These are phyloP conservation scores for Aulographum hederae DNA, from an alignment of 2,329 filamentous ascomycete species.

Conservation along the genomic window DNA sequence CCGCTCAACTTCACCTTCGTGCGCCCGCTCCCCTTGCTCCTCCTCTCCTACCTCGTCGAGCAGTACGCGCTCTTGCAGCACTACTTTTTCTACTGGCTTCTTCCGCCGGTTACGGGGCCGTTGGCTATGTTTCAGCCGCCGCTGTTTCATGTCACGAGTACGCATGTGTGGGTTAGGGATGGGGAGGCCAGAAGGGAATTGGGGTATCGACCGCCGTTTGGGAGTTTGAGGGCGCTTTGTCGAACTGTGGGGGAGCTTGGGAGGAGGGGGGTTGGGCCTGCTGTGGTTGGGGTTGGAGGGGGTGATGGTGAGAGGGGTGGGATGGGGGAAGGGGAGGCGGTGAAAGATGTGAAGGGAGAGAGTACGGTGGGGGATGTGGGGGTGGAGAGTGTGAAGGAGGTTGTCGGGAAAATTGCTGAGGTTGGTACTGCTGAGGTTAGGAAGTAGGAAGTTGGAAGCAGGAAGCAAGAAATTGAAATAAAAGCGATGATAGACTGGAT, in stretches of 20 bases:
- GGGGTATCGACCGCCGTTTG: background rate
- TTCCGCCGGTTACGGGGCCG: conserved; percentile 13
- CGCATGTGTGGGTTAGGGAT: conserved; percentile 21
- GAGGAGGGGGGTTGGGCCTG: background rate
- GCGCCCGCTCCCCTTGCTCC: background rate
- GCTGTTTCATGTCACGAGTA: conserved; percentile 11
- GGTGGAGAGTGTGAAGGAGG: too few species aligned
- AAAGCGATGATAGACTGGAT: too few species aligned
- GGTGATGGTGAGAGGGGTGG: background rate
- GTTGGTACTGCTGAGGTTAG: too few species aligned
- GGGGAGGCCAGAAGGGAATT: conserved; percentile 15
- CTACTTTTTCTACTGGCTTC: conserved; percentile 13
- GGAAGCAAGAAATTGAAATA: too few species aligned
- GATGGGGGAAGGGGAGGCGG: background rate
- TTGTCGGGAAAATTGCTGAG: too few species aligned
- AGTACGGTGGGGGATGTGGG: too few species aligned
- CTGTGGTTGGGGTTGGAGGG: background rate
- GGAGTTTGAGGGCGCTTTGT: background rate
- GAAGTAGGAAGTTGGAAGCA: too few species aligned
- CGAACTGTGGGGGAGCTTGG: background rate
- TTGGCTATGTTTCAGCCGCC: conserved; percentile 23
- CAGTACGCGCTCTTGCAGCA: background rate
- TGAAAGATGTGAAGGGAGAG: background rate
- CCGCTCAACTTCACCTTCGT: background rate
- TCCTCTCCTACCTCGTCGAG: background rate